Conservation (phyloP, 345 rosid genomes). For the Raphanus sativus region DNA sequence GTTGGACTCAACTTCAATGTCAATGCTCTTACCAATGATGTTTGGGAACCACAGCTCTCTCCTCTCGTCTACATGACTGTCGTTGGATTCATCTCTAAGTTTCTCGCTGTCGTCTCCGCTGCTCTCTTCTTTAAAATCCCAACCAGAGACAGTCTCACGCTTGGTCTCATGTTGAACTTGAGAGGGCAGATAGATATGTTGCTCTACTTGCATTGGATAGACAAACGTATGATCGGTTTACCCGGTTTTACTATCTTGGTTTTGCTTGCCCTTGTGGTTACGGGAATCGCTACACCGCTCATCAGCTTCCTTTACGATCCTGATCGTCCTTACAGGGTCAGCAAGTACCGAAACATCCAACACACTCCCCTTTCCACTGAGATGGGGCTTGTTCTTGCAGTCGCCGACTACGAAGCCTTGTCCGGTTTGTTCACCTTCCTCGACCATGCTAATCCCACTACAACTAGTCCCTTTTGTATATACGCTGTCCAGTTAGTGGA, state of each 20-base stretch:
- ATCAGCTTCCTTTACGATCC: slow-evolving; percentile 71
- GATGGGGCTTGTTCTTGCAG: slow-evolving; percentile 50
- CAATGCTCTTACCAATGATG: slow-evolving; percentile 23
- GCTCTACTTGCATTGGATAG: slow-evolving; percentile 59
- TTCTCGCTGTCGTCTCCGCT: slow-evolving; percentile 32
- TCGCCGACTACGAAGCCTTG: slow-evolving; percentile 46
- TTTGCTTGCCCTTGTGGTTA: slow-evolving; percentile 36
- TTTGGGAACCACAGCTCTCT: slow-evolving; percentile 46
- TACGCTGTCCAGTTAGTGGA: slow-evolving; percentile 61
- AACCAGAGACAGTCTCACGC: slow-evolving; percentile 51
- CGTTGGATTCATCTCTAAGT: slow-evolving; percentile 46
- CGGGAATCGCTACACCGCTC: slow-evolving; percentile 45
- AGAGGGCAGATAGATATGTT: slow-evolving; percentile 69
- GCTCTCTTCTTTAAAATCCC: slow-evolving; percentile 46
- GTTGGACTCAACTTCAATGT: slow-evolving; percentile 60
- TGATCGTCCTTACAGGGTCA: slow-evolving; percentile 64
- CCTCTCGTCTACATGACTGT: slow-evolving; percentile 46
- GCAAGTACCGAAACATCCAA: slow-evolving; percentile 69
- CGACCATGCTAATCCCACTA: slow-evolving; percentile 56
- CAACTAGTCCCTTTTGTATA: slow-evolving; percentile 41
- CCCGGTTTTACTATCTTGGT: slow-evolving; percentile 52
- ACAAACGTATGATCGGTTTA: slow-evolving; percentile 45
- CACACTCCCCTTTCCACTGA: slow-evolving; percentile 51
- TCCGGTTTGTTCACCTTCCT: slow-evolving; percentile 55
- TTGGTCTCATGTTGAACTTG: slow-evolving; percentile 59